Evolutionary conservation across 257 asterid species (phyloP).

Genomic region (Przewalskia tangutica): DNA sequence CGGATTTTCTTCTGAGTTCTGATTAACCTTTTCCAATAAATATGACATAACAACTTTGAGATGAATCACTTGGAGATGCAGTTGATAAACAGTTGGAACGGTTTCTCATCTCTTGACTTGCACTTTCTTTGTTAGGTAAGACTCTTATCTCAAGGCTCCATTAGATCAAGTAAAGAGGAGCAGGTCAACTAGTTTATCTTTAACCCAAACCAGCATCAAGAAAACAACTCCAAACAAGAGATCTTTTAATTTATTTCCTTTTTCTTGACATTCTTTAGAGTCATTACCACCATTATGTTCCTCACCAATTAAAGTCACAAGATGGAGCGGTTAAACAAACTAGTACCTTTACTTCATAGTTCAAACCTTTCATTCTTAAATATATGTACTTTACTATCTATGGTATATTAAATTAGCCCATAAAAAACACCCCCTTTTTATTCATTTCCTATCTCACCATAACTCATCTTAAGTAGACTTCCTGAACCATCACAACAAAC

Average conservation of each 20-base stretch:
- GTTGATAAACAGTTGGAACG: slow-evolving; percentile 50
- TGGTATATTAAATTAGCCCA: background rate
- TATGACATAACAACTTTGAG: background rate
- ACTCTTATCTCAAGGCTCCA: slow-evolving; percentile 10
- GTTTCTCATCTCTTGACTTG: slow-evolving; percentile 42
- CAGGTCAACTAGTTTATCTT: slow-evolving; percentile 1
- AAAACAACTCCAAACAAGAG: slow-evolving; percentile 2
- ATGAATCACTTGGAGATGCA: background rate
- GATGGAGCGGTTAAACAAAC: slow-evolving; percentile 90
- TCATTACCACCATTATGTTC: slow-evolving; percentile 28
- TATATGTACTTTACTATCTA: background rate
- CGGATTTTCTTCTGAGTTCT: background rate
- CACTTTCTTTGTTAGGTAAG: slow-evolving; percentile 33
- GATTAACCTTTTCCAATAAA: background rate
- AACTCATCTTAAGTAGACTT: background rate
- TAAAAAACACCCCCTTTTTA: background rate
- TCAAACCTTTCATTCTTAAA: slow-evolving; percentile 11
- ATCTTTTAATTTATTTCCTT: background rate
- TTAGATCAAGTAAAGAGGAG: slow-evolving; percentile 7
- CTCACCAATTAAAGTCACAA: slow-evolving; percentile 13
- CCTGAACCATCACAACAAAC: background rate
- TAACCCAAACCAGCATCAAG: background rate
- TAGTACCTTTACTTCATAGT: slow-evolving; percentile 1
- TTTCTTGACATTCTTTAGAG: slow-evolving; percentile 14
- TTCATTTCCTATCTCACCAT: background rate